phyloP scores from a whole-genome alignment of 2,329 filamentous ascomycete species.

The Tolypocladium cylindrosporum region DNA sequence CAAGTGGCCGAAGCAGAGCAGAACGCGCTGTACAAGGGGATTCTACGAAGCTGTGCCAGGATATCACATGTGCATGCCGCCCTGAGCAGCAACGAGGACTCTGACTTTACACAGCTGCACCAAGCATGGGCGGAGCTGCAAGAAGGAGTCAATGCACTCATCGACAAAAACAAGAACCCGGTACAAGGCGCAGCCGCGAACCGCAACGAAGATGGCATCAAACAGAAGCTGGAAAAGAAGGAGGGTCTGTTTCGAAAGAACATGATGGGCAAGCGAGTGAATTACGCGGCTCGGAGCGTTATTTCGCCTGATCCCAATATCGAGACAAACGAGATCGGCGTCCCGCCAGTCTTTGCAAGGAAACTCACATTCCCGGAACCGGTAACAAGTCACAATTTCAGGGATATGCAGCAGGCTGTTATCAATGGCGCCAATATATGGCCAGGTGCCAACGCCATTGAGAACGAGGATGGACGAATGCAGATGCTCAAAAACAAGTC shows the following conservation, averaged over 20 bases:
- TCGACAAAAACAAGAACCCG: constrained; percentile 82
- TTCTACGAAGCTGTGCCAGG: constrained; percentile 63
- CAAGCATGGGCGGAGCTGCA: constrained; percentile 77
- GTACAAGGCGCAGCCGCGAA: constrained; percentile 67
- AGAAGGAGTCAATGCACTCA: constrained; percentile 79
- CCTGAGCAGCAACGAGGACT: constrained; percentile 32
- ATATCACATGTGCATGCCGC: constrained; percentile 58
- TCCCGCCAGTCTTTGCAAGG: constrained; percentile 93
- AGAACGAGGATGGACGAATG: constrained; percentile 90
- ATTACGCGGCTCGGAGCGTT: constrained; percentile 93
- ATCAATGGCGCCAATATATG: constrained; percentile 91
- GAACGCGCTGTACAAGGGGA: constrained; percentile 78
- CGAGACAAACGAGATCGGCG: constrained; percentile 97
- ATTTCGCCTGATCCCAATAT: constrained; percentile 98
- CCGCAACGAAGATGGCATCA: constrained; percentile 84
- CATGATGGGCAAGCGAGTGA: constrained; percentile 99
- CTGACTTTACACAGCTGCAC: constrained; percentile 61
- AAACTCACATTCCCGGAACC: constrained; percentile 96
- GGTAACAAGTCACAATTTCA: constrained; percentile 94
- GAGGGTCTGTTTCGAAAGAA: constrained; percentile 97
- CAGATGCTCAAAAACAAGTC: constrained; percentile 82
- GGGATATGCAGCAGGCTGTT: constrained; percentile 89
- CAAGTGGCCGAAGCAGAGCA: constrained; percentile 81
- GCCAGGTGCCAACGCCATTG: constrained; percentile 88
- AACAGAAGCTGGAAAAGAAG: constrained; percentile 97